Percentiles rank a stretch among this genome's conserved stretches.
Evolutionary conservation across 768 basidiomycete genomes (phyloP).

Genomic region (Termitomyces titanicus): DNA sequence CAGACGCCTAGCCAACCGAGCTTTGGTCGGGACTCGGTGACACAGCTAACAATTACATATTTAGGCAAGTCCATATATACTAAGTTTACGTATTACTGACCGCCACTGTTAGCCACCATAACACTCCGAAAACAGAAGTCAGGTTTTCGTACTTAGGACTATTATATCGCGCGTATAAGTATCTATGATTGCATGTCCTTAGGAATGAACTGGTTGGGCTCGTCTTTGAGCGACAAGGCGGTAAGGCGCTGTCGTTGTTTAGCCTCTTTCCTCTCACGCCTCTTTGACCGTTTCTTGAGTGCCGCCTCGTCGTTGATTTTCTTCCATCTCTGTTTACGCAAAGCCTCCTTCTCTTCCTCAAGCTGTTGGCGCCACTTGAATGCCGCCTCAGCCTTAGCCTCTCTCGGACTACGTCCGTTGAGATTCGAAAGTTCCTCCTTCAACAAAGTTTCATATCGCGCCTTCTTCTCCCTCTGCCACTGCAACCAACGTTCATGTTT

Average conservation of each 20-base stretch:
- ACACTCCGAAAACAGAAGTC: not conserved
- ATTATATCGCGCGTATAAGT: not conserved
- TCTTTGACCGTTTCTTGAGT: conserved; percentile 52
- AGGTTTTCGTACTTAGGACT: not conserved
- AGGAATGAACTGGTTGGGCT: conserved; percentile 60
- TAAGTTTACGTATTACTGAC: too few species aligned
- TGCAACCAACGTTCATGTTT: conserved; percentile 75
- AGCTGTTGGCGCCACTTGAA: conserved; percentile 69
- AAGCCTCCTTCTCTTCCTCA: conserved; percentile 52
- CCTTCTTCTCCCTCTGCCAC: conserved; percentile 42
- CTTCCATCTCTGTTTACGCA: conserved; percentile 59
- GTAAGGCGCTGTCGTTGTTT: conserved; percentile 55
- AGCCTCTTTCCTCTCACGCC: conserved; percentile 47
- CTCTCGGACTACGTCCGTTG: conserved; percentile 55
- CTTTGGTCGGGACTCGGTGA: too few species aligned
- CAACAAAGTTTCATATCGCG: conserved; percentile 51
- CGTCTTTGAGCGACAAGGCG: conserved; percentile 48
- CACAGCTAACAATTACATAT: not conserved
- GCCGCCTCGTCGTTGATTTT: conserved; percentile 44
- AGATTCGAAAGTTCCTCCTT: conserved; percentile 50
- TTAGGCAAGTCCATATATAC: not conserved
- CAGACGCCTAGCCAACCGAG: conserved; percentile 1
- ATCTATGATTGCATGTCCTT: conserved; percentile 17
- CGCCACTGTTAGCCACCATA: too few species aligned
- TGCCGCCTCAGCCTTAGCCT: conserved; percentile 69